phyloP scores from a whole-genome alignment of 306 rosid genomes.

The Rubus idaeus region DNA sequence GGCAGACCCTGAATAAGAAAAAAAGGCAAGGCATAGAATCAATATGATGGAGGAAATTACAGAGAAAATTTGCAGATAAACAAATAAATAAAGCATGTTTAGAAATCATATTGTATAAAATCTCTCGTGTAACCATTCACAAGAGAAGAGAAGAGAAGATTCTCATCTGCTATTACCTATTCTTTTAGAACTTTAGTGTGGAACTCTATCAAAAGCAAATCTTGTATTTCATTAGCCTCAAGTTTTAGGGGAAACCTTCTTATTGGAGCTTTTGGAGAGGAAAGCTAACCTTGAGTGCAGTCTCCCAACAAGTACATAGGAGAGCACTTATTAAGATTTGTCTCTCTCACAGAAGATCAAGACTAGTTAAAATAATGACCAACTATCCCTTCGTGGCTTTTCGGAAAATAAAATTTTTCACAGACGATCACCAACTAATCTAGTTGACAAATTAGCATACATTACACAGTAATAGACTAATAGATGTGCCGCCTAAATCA shows the following conservation, averaged over 20 bases:
- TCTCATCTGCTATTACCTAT: background rate
- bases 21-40: background rate
- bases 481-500: background rate
- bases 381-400: background rate
- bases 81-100: background rate
- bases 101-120: background rate
- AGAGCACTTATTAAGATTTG: background rate
- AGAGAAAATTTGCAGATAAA: background rate
- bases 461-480: background rate
- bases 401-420: background rate
- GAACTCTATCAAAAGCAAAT: conserved; percentile 6
- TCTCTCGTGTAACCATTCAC: background rate
- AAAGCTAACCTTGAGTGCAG: background rate
- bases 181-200: background rate
- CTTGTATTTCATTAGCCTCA: background rate
- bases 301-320: background rate
- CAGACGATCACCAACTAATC: conserved; percentile 1
- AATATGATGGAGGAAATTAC: background rate
- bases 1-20: background rate
- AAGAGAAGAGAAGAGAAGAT: background rate
- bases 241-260: background rate
- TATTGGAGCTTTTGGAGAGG: background rate
- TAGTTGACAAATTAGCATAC: background rate
- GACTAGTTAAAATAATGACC: background rate
- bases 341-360: background rate